phyloP scores from a whole-genome alignment of 1,139 yeast genomes.

The Protomyces inouyei region DNA sequence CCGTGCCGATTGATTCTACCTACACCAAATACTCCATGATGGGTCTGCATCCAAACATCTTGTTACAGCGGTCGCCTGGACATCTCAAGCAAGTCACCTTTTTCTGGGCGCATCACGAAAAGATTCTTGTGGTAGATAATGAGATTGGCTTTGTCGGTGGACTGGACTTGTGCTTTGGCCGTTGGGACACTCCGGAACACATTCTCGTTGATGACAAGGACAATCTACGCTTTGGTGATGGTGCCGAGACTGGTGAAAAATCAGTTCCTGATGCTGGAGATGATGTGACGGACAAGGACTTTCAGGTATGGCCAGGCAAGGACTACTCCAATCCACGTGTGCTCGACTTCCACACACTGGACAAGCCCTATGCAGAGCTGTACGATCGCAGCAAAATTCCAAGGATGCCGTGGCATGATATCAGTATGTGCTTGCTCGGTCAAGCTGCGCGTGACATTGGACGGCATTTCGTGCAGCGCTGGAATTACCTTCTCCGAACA shows the following conservation, averaged over 20 bases:
- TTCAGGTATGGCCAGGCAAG: conserved; percentile 87
- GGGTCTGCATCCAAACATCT: conserved; percentile 78
- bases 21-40: conserved; percentile 92
- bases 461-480: conserved; percentile 92
- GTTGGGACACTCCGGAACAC: conserved; percentile 96
- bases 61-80: conserved; percentile 89
- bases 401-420: conserved; percentile 99
- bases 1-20: conserved; percentile 87
- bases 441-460: conserved; percentile 89
- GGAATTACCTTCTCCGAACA: conserved; percentile 90
- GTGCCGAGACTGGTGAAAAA: neutral
- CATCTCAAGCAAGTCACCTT: conserved; percentile 88
- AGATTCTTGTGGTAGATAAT: conserved; percentile 78
- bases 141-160: conserved; percentile 92
- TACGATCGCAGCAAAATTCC: conserved; percentile 77
- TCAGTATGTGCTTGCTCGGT: conserved; percentile 95
- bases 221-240: conserved; percentile 28
- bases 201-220: conserved; percentile 67
- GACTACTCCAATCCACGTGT: conserved; percentile 96
- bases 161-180: conserved; percentile 88
- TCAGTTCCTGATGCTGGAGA: conserved; percentile 18
- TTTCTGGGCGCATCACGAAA: conserved; percentile 99
- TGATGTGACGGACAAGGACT: conserved; percentile 40
- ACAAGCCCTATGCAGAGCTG: conserved; percentile 87
- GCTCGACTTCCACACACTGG: conserved; percentile 73